Conservation (phyloP, 192 early-diverging fungal species). For the Podila minutissima region DNA sequence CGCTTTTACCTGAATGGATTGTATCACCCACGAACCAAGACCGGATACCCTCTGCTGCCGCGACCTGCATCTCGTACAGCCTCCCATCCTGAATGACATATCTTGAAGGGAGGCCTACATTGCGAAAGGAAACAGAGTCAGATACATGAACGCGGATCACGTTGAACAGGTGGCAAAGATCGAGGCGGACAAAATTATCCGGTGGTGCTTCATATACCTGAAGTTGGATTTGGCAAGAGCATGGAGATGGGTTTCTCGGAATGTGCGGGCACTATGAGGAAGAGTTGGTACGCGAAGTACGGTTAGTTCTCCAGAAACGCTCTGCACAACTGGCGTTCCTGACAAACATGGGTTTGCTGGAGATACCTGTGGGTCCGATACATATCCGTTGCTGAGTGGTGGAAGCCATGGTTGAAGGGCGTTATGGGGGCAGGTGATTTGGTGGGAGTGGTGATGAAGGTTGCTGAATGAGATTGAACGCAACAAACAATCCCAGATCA, state of each 20-base stretch:
- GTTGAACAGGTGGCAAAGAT: no score
- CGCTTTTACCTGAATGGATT: conserved; percentile 51
- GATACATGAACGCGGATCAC: no score
- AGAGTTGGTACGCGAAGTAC: not conserved
- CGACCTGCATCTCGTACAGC: conserved; percentile 51
- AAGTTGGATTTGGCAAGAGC: conserved; percentile 49
- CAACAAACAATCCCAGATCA: not conserved
- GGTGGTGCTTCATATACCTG: conserved; percentile 29
- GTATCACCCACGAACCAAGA: conserved; percentile 58
- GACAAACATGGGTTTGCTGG: no score
- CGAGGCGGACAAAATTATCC: no score
- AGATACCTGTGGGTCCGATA: conserved; percentile 32
- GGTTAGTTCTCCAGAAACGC: not conserved
- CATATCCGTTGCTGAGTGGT: conserved; percentile 42
- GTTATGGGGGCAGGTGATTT: not conserved
- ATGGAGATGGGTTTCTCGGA: conserved; percentile 34
- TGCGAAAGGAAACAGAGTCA: not conserved
- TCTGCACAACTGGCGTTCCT: not conserved
- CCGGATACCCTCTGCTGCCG: conserved; percentile 44
- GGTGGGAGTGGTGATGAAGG: not conserved
- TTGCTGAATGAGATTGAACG: not conserved
- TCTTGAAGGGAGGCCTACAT: conserved; percentile 50
- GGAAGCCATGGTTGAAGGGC: conserved; percentile 7
- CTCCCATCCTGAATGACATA: conserved; percentile 53
- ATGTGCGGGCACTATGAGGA: conserved; percentile 16